Base-by-base conservation (phyloP, 2,329 filamentous ascomycete genomes). In the Thielaviopsis punctulata region DNA sequence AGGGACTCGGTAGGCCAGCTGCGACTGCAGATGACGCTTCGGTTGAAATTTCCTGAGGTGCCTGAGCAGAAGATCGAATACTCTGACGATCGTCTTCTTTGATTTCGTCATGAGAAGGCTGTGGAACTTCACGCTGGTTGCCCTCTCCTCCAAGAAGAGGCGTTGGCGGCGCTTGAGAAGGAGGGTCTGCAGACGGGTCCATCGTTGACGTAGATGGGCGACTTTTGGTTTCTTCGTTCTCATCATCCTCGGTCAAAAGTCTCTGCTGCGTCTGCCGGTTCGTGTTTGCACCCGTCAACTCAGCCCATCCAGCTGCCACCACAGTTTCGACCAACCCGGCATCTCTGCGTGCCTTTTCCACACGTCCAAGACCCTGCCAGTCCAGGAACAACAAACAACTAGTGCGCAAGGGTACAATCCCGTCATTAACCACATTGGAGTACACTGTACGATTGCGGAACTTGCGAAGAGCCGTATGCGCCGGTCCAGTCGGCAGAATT, bases 371-470 rank as follows among this genome's bases (percentile, higher is more conserved):
- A 0, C 92, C 92, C 66, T 89, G 84, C 92, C 92, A 98, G 63
- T 98, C 92, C 1, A 98, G 70, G 61, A 98, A 98, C 5, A 98
- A 68, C n/a, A 98, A 71, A 64, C 90, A 98, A 57, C 90, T 96
- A 4, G 92, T 98, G 21, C 92, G 80, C 30, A 98, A 69, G 2
- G 92, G 92, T 4, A 98, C 92, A 59, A 98, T 95, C 2, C 89
- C 90, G 66, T 96, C 90, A 62, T 96, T 96, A 59, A 96, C 90
- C 12, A 96, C 89, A 61, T 96, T 96, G 1, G 89, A 95, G 64
- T 96, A 96, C 1, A 95, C 73, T 0, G 92, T 96, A 15, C 90
- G 76, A 63, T 93, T 94, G 21, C 86, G 75, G 64, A 96, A 96
- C 66, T 86, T 87, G 62, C 84, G 82, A 41, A 96, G 68, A 1